These are phyloP conservation scores for Malus sylvestris DNA, from an alignment of 306 rosid species.

Conservation along the genomic window DNA sequence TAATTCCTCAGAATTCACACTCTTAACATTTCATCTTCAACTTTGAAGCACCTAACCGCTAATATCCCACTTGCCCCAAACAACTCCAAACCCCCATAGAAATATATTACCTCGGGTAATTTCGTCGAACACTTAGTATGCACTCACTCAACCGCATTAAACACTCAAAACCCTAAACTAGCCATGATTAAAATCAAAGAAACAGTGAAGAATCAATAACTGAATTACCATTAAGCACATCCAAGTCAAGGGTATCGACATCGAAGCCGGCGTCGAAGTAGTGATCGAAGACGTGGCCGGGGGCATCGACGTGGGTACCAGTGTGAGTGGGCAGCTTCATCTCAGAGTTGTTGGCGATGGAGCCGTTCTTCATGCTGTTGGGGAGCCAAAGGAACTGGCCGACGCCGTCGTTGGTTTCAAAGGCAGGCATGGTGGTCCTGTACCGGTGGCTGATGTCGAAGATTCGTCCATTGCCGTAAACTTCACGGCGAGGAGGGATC, in stretches of 20 bases:
- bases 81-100: background rate
- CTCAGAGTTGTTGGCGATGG: constrained; percentile 47
- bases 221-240: constrained; percentile 58
- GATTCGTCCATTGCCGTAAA: constrained; percentile 59
- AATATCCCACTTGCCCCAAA: background rate
- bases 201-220: constrained; percentile 12
- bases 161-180: background rate
- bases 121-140: background rate
- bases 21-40: background rate
- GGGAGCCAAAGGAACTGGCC: constrained; percentile 66
- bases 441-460: constrained; percentile 58
- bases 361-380: constrained; percentile 78
- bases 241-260: constrained; percentile 65
- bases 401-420: constrained; percentile 51
- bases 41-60: background rate
- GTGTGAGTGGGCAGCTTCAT: constrained; percentile 64
- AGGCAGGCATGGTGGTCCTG: constrained; percentile 50
- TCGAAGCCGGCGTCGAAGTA: constrained; percentile 85
- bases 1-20: too few species aligned
- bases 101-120: background rate
- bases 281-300: constrained; percentile 69
- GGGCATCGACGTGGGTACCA: constrained; percentile 86
- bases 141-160: background rate
- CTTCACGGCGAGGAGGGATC: constrained; percentile 67
- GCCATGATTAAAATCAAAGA: background rate